Conservation (phyloP, 129 eudicot species). For the Flaveria brownii region DNA sequence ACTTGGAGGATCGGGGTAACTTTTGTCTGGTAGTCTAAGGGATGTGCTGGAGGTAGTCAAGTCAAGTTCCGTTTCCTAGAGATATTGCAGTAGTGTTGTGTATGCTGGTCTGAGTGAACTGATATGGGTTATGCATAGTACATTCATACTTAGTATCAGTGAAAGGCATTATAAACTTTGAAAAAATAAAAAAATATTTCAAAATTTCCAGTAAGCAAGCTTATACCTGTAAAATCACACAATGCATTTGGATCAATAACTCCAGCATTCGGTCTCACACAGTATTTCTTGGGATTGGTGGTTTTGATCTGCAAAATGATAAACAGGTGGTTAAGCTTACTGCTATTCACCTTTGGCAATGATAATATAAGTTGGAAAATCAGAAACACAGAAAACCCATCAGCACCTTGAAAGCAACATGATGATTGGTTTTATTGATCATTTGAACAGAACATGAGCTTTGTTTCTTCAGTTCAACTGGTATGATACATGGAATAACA, state of each 20-base stretch:
- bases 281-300: constrained; percentile 60
- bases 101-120: neutral
- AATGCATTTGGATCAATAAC: constrained; percentile 45
- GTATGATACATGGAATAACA: constrained; percentile 23
- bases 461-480: constrained; percentile 77
- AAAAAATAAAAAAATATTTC: neutral
- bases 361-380: constrained; percentile 6
- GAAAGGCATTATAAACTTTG: neutral
- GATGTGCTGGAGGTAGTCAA: neutral
- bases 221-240: constrained; percentile 49
- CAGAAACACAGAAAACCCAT: constrained; percentile 6
- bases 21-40: neutral
- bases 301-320: constrained; percentile 51
- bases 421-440: constrained; percentile 50
- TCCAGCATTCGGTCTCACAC: constrained; percentile 63
- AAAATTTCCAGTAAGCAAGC: constrained; percentile 12
- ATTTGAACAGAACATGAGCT: constrained; percentile 56
- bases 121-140: neutral
- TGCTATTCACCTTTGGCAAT: constrained; percentile 6
- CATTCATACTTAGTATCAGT: neutral
- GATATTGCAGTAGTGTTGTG: neutral
- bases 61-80: neutral
- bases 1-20: neutral
- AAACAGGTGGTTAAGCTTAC: constrained; percentile 17
- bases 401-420: constrained; percentile 60